Evolutionary conservation across 2,329 filamentous ascomycete species (phyloP).

Genomic region (Cordyceps tenuipes): DNA sequence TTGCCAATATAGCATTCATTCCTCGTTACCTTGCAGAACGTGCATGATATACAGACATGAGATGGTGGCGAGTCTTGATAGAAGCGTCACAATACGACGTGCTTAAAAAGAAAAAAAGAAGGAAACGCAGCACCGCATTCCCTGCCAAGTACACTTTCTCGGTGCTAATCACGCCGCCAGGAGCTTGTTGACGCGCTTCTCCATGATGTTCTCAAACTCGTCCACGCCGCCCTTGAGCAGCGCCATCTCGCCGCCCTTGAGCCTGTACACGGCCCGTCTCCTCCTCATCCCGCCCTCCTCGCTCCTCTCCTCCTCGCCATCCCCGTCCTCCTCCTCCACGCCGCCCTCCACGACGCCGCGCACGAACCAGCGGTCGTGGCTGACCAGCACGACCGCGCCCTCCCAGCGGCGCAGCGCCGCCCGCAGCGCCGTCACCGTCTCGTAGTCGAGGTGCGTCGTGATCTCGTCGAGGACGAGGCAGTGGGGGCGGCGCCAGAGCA

Average conservation of each 20-base stretch:
- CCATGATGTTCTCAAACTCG: constrained; percentile 56
- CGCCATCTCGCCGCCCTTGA: constrained; percentile 49
- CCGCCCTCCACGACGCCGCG: constrained; percentile 63
- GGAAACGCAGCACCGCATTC: neutral
- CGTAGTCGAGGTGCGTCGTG: constrained; percentile 77
- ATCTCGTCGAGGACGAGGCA: constrained; percentile 72
- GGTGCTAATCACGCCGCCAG: constrained; percentile 15
- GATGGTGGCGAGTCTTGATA: neutral
- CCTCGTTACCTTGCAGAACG: neutral
- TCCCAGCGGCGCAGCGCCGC: constrained; percentile 59
- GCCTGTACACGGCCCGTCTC: constrained; percentile 49
- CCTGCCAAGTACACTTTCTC: neutral
- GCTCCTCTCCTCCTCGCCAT: constrained; percentile 22
- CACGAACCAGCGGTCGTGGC: constrained; percentile 77
- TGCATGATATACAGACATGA: neutral
- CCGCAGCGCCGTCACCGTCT: constrained; percentile 66
- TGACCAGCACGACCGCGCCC: constrained; percentile 69
- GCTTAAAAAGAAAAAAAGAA: neutral
- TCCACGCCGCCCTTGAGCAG: constrained; percentile 52
- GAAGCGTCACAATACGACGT: neutral
- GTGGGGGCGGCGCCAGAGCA: constrained; percentile 63
- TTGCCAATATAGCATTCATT: neutral
- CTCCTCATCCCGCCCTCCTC: constrained; percentile 31
- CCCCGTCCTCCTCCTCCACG: constrained; percentile 33
- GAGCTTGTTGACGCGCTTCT: constrained; percentile 46